Evolutionary conservation across 1,284 basidiomycete genomes (phyloP).

Genomic region (Ganoderma leucocontextum): DNA sequence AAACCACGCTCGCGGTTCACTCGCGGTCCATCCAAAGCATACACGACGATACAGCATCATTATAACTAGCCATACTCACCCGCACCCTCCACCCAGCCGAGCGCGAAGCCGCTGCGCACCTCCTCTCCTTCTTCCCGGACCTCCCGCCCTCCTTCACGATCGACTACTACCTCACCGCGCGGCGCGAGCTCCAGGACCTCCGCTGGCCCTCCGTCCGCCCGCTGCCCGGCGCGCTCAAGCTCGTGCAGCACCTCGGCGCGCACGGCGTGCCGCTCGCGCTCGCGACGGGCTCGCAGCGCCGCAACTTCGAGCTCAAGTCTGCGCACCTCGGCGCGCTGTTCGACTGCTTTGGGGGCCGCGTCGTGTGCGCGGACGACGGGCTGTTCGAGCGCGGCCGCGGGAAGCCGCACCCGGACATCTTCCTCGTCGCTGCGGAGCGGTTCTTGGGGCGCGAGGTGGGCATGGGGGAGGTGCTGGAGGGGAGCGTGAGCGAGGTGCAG

Average conservation of each 20-base stretch:
- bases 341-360: slow-evolving; percentile 62
- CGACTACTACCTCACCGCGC: slow-evolving; percentile 64
- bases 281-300: slow-evolving; percentile 74
- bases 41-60: not conserved
- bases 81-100: slow-evolving; percentile 59
- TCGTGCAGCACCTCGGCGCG: slow-evolving; percentile 70
- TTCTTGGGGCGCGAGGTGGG: slow-evolving; percentile 66
- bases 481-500: slow-evolving; percentile 48
- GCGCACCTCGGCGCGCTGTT: slow-evolving; percentile 56
- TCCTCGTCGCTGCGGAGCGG: slow-evolving; percentile 69
- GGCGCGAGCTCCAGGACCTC: slow-evolving; percentile 64
- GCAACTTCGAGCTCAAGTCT: slow-evolving; percentile 73
- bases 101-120: slow-evolving; percentile 64
- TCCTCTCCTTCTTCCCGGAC: slow-evolving; percentile 79
- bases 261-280: slow-evolving; percentile 78
- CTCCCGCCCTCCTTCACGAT: slow-evolving; percentile 60
- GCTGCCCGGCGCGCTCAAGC: slow-evolving; percentile 71
- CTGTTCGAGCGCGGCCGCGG: slow-evolving; percentile 50
- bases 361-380: slow-evolving; percentile 76
- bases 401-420: slow-evolving; percentile 82
- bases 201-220: slow-evolving; percentile 73
- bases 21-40: not conserved
- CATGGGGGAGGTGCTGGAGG: slow-evolving; percentile 45
- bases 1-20: too few relatives aligned
- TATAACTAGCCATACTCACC: not conserved